Conservation (phyloP, 352 stramenopile species). For the Phytophthora sojae region DNA sequence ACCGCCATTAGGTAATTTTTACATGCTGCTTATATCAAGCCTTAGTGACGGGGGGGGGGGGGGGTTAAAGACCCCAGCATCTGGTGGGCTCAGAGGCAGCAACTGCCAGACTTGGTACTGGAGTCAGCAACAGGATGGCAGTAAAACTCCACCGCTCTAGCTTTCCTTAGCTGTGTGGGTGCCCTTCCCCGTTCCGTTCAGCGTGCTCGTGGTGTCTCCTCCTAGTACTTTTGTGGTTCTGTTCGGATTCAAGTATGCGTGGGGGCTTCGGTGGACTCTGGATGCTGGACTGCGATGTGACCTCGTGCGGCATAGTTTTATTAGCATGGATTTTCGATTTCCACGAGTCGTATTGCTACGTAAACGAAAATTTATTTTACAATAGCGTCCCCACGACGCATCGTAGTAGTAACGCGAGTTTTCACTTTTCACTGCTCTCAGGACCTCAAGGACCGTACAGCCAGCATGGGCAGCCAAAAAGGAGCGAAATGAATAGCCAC, state of each 20-base stretch:
- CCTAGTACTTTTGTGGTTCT: neutral
- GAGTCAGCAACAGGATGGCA: constrained; percentile 20
- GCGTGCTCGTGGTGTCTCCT: neutral
- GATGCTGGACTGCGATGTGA: neutral
- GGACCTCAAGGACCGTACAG: neutral
- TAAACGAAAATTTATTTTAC: constrained; percentile 17
- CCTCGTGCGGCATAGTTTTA: neutral
- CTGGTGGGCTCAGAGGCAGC: constrained; percentile 18
- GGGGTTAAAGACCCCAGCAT: constrained; percentile 22
- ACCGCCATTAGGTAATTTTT: too few species aligned
- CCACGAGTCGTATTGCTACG: constrained; percentile 12
- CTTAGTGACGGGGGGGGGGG: neutral
- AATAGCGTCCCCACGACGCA: constrained; percentile 4
- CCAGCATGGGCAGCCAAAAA: constrained; percentile 8
- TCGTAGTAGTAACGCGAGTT: constrained; percentile 12
- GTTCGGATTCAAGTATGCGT: neutral
- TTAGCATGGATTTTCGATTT: neutral
- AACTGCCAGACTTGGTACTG: constrained; percentile 21
- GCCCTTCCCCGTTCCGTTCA: neutral
- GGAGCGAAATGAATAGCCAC: neutral
- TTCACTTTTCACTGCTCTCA: neutral
- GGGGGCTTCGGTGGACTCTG: neutral
- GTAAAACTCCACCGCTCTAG: neutral
- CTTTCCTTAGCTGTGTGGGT: neutral
- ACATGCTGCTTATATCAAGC: too few species aligned